A percentile compares a stretch with the other conserved stretches of the same genome.
Evolutionary conservation across 371 early-diverging fungal species (phyloP).

Genomic region (Mortierella sp.): DNA sequence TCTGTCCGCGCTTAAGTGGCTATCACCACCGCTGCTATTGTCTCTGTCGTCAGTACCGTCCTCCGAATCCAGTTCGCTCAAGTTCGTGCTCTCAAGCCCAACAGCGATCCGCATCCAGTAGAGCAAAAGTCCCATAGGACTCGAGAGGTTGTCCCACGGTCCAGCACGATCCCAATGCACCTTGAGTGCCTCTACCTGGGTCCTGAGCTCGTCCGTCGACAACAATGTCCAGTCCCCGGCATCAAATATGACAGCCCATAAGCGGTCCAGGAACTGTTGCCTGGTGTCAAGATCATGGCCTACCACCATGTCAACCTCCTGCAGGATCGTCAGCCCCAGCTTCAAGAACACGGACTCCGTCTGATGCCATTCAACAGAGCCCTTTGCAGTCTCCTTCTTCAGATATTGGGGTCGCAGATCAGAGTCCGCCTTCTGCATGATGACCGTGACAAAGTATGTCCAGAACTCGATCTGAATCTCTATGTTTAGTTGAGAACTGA

Average conservation of each 20-base stretch:
- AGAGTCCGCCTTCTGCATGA: constrained; percentile 42
- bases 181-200: constrained; percentile 21
- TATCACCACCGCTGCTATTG: background rate
- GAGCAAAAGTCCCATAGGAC: constrained; percentile 36
- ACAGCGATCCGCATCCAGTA: constrained; percentile 49
- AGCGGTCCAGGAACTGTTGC: constrained; percentile 22
- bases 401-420: constrained; percentile 18
- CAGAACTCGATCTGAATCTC: constrained; percentile 40
- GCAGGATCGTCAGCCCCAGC: constrained; percentile 28
- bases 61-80: constrained; percentile 12
- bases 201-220: constrained; percentile 7
- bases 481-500: constrained; percentile 10
- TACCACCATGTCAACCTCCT: constrained; percentile 21
- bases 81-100: constrained; percentile 28
- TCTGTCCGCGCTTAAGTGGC: constrained; percentile 13
- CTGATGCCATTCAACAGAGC: constrained; percentile 23
- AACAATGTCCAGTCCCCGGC: constrained; percentile 28
- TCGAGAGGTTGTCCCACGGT: constrained; percentile 27
- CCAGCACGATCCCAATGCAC: constrained; percentile 30
- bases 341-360: constrained; percentile 27
- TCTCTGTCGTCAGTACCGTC: background rate
- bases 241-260: constrained; percentile 31
- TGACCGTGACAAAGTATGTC: constrained; percentile 34
- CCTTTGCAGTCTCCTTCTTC: background rate
- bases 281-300: constrained; percentile 30